A percentile compares a stretch with the other conserved stretches of the same genome.
Conservation (phyloP, 495 filamentous ascomycete species). For the Tricharina praecox region DNA sequence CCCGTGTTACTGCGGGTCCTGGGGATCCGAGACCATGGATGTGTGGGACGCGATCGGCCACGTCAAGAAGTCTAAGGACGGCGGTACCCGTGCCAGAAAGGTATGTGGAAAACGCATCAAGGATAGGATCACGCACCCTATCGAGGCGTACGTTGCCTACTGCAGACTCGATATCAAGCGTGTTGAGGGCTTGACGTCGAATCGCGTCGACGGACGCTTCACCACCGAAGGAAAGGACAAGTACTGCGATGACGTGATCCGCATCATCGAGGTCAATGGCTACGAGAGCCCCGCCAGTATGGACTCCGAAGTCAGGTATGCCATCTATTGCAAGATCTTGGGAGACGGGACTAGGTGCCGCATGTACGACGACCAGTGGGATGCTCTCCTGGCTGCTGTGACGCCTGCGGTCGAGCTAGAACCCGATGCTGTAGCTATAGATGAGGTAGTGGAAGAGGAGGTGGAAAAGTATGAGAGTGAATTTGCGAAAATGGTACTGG, state of each 20-base stretch:
- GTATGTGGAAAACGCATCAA: slow-evolving; percentile 15
- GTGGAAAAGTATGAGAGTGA: neutral
- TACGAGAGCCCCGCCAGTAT: slow-evolving; percentile 7
- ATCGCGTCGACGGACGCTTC: neutral
- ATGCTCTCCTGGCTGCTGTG: neutral
- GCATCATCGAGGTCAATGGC: slow-evolving; percentile 11
- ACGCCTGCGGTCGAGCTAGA: neutral
- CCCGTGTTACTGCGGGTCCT: slow-evolving; percentile 19
- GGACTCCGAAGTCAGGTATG: slow-evolving; percentile 9
- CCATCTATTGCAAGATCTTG: slow-evolving; percentile 19
- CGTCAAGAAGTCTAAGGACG: slow-evolving; percentile 3
- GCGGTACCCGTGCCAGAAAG: slow-evolving; percentile 1
- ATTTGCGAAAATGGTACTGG: neutral
- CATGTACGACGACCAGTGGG: slow-evolving; percentile 8
- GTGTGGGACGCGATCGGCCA: slow-evolving; percentile 19
- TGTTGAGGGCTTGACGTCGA: neutral
- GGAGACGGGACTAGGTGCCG: slow-evolving; percentile 10
- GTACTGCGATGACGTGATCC: slow-evolving; percentile 14
- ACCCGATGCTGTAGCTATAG: too few relatives aligned
- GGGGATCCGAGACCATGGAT: slow-evolving; percentile 11
- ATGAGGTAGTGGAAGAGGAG: neutral
- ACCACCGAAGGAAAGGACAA: slow-evolving; percentile 6
- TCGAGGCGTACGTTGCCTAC: slow-evolving; percentile 17
- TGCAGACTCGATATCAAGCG: slow-evolving; percentile 13
- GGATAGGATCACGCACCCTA: slow-evolving; percentile 12